Evolutionary conservation across 129 eudicot species (phyloP), one percentile per base, ranked within the genome.

Genomic region (Deinandra increscens): DNA sequence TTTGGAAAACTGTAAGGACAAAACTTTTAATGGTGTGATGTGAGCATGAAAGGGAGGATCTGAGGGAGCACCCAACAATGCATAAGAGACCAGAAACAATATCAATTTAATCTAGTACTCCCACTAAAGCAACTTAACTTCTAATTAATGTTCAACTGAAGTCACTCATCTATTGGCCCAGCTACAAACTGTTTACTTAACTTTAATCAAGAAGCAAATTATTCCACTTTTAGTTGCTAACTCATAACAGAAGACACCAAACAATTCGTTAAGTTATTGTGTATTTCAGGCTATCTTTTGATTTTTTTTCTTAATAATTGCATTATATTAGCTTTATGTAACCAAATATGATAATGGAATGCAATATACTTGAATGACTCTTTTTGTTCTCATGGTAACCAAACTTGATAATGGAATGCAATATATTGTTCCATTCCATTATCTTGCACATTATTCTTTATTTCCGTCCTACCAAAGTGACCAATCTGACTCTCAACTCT

Each of bases 1-100:
- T 68, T 51, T 68, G 34, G 48, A 68, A 50, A 4, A 18, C 19
- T 34, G 61, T 33, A 54, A 42, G 33, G 43, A 66, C 38, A 38
- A 34, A 13, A 34, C 19, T 50, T 11, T 34, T 37, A 34, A 8
- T 31, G n/a, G n/a, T n/a, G n/a, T n/a, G n/a, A 31, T 41, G 37
- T n/a, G 22, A 45, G 44, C 14, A n/a, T 19, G 43, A 46, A 48
- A 46, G 31, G 46, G 71, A 29, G 42, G 12, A 22, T 19, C 18
- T 18, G 36, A n/a, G 20, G 49, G 69, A 38, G 50, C n/a, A 34
- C 17, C n/a, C n/a, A n/a, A n/a, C n/a, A n/a, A n/a, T n/a, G n/a
- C n/a, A n/a, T n/a, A n/a, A n/a, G n/a, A n/a, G n/a, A n/a, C n/a
- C n/a, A n/a, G n/a, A n/a, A n/a, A n/a, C n/a, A n/a, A n/a, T n/a